Evolutionary conservation across 1,284 basidiomycete genomes (phyloP).

Genomic region (Ceratobasidium sp.): DNA sequence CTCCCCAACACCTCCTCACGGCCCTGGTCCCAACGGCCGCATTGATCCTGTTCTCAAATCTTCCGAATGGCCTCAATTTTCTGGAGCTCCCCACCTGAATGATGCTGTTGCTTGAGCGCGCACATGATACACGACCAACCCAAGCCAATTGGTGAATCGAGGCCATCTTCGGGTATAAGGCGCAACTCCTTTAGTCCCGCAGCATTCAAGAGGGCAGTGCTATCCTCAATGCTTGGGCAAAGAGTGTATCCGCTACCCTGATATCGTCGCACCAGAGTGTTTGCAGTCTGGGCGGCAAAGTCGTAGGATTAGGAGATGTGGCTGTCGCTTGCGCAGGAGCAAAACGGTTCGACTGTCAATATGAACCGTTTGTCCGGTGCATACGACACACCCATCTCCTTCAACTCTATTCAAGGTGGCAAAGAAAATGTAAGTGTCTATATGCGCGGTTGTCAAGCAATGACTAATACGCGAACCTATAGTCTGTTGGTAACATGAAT

Average conservation of each 20-base stretch:
- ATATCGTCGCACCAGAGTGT: constrained; percentile 29
- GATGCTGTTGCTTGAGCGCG: constrained; percentile 57
- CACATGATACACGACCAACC: constrained; percentile 76
- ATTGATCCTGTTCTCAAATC: constrained; percentile 68
- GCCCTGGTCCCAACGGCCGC: too few relatives aligned
- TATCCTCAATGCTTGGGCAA: constrained; percentile 16
- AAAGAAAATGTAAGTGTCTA: too few relatives aligned
- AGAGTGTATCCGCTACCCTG: constrained; percentile 39
- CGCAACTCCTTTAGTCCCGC: too few relatives aligned
- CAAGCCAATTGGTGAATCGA: too few relatives aligned
- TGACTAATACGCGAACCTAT: too few relatives aligned
- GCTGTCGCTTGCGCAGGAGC: constrained; percentile 4
- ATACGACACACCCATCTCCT: constrained; percentile 11
- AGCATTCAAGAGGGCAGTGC: neutral
- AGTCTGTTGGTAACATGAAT: too few relatives aligned
- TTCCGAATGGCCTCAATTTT: constrained; percentile 94
- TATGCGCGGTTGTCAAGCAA: too few relatives aligned
- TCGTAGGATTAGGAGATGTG: neutral
- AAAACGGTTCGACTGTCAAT: constrained; percentile 3
- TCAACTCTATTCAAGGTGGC: constrained; percentile 15
- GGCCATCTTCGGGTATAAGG: too few relatives aligned
- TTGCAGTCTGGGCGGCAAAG: neutral
- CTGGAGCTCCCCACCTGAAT: constrained; percentile 63
- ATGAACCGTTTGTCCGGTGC: constrained; percentile 26
- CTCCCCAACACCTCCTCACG: constrained; percentile 78